Conservation (phyloP, 345 rosid species). For the Corchorus olitorius region DNA sequence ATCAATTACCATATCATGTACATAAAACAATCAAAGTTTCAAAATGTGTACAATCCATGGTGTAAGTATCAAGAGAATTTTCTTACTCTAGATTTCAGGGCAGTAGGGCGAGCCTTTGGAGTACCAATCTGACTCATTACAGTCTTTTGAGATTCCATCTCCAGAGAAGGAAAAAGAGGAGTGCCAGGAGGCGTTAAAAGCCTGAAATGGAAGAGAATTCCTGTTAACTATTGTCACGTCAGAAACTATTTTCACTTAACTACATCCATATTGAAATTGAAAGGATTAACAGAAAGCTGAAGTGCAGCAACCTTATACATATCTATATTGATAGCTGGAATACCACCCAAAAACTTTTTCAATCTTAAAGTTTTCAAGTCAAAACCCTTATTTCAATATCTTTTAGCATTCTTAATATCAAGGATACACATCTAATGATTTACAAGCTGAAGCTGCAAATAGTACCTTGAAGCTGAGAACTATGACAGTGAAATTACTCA, state of each 20-base stretch:
- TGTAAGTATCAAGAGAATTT: not conserved
- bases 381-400: too few species aligned
- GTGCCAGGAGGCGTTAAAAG: constrained; percentile 98
- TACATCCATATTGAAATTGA: constrained; percentile 4
- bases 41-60: constrained; percentile 14
- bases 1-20: constrained; percentile 13
- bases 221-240: constrained; percentile 14
- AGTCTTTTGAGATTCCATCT: constrained; percentile 84
- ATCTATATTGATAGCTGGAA: too few species aligned
- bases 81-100: constrained; percentile 83
- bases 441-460: too few species aligned
- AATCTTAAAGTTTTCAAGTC: too few species aligned
- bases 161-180: constrained; percentile 95
- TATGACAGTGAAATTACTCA: too few species aligned
- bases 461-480: too few species aligned
- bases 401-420: too few species aligned
- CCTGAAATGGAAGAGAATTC: constrained; percentile 47
- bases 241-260: not conserved
- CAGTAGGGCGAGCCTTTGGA: constrained; percentile 62
- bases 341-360: too few species aligned
- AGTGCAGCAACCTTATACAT: not conserved
- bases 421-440: too few species aligned
- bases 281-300: not conserved
- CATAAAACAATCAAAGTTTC: not conserved
- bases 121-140: constrained; percentile 68